phyloP scores from a whole-genome alignment of 139 green algal species.

The Chlorella sp. region DNA sequence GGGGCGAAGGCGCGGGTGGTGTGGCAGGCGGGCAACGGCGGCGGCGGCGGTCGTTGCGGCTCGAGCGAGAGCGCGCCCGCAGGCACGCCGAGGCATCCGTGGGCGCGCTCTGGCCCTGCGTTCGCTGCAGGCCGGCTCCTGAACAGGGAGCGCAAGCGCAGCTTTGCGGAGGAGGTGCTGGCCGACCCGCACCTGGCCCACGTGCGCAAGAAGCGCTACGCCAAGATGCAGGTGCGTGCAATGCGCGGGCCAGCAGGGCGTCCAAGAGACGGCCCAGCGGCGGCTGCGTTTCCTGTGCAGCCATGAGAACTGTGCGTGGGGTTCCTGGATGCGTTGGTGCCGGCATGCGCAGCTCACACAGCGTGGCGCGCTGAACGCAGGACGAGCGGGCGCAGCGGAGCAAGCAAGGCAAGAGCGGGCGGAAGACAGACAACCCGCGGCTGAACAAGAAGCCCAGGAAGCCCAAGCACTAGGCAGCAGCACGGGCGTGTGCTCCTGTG shows the following conservation, averaged over 20 bases:
- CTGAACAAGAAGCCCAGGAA: conserved; percentile 36
- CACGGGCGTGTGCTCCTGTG: too few relatives aligned
- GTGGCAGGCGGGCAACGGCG: neutral
- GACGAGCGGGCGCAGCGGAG: conserved; percentile 18
- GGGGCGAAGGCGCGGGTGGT: too few relatives aligned
- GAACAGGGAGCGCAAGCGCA: conserved; percentile 70
- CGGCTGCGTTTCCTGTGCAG: too few relatives aligned
- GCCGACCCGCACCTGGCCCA: conserved; percentile 58
- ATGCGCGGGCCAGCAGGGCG: conserved; percentile 27
- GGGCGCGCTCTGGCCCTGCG: neutral
- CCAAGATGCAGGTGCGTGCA: conserved; percentile 61
- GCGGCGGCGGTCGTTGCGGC: neutral
- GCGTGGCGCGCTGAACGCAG: too few relatives aligned
- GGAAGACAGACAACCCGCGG: conserved; percentile 41
- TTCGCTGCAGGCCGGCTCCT: conserved; percentile 60
- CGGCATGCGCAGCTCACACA: too few relatives aligned
- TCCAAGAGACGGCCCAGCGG: too few relatives aligned
- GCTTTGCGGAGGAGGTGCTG: conserved; percentile 68
- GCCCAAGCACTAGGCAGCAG: conserved; percentile 61
- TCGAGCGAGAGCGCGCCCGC: neutral
- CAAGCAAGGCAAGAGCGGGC: conserved; percentile 5
- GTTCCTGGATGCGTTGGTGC: too few relatives aligned
- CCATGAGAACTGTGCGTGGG: too few relatives aligned
- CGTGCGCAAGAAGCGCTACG: conserved; percentile 56
- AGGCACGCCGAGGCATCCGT: neutral